A percentile compares a stretch with the other conserved stretches of the same genome.
Conservation (phyloP, 805 yeast genomes). For the Myxozyma lipomycoides region DNA sequence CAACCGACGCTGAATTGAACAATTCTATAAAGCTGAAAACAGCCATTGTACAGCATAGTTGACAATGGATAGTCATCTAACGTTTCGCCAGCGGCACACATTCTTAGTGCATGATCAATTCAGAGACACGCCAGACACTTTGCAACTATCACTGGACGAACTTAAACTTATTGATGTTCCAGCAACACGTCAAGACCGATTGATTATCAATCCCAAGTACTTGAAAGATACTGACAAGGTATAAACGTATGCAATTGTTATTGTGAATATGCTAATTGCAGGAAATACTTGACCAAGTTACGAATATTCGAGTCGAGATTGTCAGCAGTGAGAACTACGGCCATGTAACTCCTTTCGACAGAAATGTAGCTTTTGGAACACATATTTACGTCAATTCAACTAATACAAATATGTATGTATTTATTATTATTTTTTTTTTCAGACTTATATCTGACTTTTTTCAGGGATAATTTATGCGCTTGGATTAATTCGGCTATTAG, state of each 20-base stretch:
- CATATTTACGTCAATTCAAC: slow-evolving; percentile 18
- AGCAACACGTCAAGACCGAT: slow-evolving; percentile 23
- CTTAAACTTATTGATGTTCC: slow-evolving; percentile 15
- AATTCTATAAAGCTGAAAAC: too few species aligned
- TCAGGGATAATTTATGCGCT: slow-evolving; percentile 16
- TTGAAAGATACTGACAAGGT: slow-evolving; percentile 10
- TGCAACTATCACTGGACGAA: slow-evolving; percentile 9
- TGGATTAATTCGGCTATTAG: slow-evolving; percentile 10
- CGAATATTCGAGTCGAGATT: slow-evolving; percentile 19
- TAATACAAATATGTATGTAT: slow-evolving; percentile 12
- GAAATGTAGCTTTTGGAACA: slow-evolving; percentile 18
- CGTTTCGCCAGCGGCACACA: slow-evolving; percentile 22
- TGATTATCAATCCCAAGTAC: neutral
- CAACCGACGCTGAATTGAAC: too few species aligned
- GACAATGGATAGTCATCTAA: neutral
- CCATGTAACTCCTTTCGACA: slow-evolving; percentile 24
- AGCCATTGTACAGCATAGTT: too few species aligned
- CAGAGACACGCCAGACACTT: slow-evolving; percentile 23
- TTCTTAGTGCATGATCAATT: slow-evolving; percentile 20
- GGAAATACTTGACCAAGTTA: slow-evolving; percentile 8
- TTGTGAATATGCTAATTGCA: neutral
- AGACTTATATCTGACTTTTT: neutral
- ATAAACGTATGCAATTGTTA: neutral
- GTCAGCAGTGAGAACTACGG: slow-evolving; percentile 18
- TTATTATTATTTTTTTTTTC: neutral